Percentiles rank a stretch among this genome's conserved stretches.
Conservation (phyloP, 148 eudicot genomes). For the Fagopyrum homotropicum region DNA sequence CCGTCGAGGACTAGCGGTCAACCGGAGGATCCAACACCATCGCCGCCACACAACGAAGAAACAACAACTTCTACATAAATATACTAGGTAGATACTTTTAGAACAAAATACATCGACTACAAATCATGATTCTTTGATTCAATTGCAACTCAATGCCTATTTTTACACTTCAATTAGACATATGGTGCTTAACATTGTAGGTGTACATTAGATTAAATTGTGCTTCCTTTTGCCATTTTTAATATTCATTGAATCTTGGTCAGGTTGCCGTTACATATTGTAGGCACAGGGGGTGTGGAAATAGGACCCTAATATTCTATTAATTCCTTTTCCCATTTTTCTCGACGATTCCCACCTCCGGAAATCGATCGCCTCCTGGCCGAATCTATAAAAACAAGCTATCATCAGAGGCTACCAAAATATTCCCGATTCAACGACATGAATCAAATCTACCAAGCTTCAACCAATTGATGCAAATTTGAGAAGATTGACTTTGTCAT, state of each 20-base stretch:
- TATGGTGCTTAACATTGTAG: background rate
- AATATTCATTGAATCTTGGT: background rate
- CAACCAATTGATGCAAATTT: no score
- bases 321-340: no score
- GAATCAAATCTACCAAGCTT: no score
- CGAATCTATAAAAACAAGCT: no score
- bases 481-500: no score
- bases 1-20: background rate
- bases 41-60: background rate
- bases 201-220: background rate
- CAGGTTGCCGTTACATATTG: no score
- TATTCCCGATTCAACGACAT: no score
- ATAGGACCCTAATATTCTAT: no score
- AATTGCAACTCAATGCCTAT: background rate
- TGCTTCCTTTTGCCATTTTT: background rate
- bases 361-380: no score
- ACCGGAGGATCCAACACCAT: background rate
- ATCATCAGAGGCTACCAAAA: no score
- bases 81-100: background rate
- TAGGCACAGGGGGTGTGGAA: no score
- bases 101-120: background rate
- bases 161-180: background rate
- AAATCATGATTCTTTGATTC: background rate
- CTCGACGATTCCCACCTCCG: no score
- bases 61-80: background rate